Percentiles rank a stretch among this genome's conserved stretches.
These are phyloP conservation scores for Lactifluus echinatus DNA, from an alignment of 768 basidiomycete genomes.

Conservation along the genomic window DNA sequence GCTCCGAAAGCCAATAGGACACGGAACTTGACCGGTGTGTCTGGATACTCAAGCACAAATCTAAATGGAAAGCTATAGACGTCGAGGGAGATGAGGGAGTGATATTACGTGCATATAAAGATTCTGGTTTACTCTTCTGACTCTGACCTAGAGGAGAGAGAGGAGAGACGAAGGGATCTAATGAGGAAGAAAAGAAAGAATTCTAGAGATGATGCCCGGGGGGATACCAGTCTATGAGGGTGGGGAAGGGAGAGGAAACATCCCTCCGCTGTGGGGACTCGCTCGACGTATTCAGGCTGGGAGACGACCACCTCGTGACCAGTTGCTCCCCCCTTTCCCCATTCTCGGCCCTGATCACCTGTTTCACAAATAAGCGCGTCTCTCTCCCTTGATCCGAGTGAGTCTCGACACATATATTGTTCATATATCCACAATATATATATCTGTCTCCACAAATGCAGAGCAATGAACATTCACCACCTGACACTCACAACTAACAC, in stretches of 20 bases:
- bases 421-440: too few relatives aligned
- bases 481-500: too few relatives aligned
- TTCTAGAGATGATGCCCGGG: conserved; percentile 2
- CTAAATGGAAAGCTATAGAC: conserved; percentile 1
- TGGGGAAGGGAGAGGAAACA: conserved; percentile 7
- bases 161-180: conserved; percentile 7
- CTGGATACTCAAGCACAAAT: conserved; percentile 18
- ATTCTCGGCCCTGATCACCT: conserved; percentile 14
- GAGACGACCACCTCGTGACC: conserved; percentile 15
- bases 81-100: not conserved
- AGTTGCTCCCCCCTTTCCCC: conserved; percentile 6
- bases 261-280: not conserved
- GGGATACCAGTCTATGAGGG: conserved; percentile 15
- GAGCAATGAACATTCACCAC: too few relatives aligned
- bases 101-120: conserved; percentile 16
- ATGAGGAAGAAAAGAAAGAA: conserved; percentile 9
- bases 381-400: too few relatives aligned
- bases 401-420: too few relatives aligned
- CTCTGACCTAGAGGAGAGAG: not conserved
- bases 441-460: too few relatives aligned
- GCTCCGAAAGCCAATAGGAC: conserved; percentile 3
- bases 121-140: conserved; percentile 6
- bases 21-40: conserved; percentile 17
- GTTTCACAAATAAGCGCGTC: too few relatives aligned
- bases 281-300: not conserved